phyloP scores from a whole-genome alignment of 2,329 filamentous ascomycete genomes.

The Myriosclerotinia scirpicola region DNA sequence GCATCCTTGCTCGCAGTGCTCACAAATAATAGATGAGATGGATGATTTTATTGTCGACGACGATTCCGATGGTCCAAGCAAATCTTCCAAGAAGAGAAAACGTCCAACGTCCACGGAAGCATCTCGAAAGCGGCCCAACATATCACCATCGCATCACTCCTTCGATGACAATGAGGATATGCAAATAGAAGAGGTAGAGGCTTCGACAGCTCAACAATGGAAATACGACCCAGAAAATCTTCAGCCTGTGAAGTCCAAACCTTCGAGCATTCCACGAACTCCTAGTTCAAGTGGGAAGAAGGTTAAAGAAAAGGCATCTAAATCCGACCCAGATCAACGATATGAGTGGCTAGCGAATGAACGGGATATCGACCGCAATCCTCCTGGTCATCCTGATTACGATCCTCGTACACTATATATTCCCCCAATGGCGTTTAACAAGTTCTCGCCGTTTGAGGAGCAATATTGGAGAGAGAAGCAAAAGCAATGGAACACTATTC shows the following conservation, averaged over 20 bases:
- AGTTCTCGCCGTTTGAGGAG: slow-evolving; percentile 93
- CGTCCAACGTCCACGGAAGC: slow-evolving; percentile 53
- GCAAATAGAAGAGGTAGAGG: slow-evolving; percentile 56
- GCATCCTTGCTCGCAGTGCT: neutral
- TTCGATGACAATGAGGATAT: slow-evolving; percentile 50
- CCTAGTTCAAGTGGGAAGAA: slow-evolving; percentile 40
- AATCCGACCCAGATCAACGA: slow-evolving; percentile 78
- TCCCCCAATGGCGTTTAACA: slow-evolving; percentile 73
- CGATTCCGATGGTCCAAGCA: slow-evolving; percentile 69
- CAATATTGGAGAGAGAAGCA: slow-evolving; percentile 99
- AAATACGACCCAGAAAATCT: slow-evolving; percentile 64
- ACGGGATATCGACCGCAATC: slow-evolving; percentile 78
- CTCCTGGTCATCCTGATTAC: slow-evolving; percentile 79
- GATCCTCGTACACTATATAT: slow-evolving; percentile 91
- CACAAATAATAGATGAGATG: slow-evolving; percentile 58
- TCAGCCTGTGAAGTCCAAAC: slow-evolving; percentile 50
- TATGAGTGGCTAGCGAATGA: slow-evolving; percentile 90
- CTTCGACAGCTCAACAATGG: slow-evolving; percentile 82
- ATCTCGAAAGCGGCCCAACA: slow-evolving; percentile 62
- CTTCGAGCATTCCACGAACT: slow-evolving; percentile 43
- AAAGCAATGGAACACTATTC: slow-evolving; percentile 94
- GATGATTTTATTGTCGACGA: slow-evolving; percentile 83
- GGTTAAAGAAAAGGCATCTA: slow-evolving; percentile 67
- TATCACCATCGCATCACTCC: slow-evolving; percentile 50
- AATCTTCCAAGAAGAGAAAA: slow-evolving; percentile 65